A percentile compares a stretch with the other conserved stretches of the same genome.
Evolutionary conservation across 495 filamentous ascomycete species (phyloP).

Genomic region (Xylona heveae): DNA sequence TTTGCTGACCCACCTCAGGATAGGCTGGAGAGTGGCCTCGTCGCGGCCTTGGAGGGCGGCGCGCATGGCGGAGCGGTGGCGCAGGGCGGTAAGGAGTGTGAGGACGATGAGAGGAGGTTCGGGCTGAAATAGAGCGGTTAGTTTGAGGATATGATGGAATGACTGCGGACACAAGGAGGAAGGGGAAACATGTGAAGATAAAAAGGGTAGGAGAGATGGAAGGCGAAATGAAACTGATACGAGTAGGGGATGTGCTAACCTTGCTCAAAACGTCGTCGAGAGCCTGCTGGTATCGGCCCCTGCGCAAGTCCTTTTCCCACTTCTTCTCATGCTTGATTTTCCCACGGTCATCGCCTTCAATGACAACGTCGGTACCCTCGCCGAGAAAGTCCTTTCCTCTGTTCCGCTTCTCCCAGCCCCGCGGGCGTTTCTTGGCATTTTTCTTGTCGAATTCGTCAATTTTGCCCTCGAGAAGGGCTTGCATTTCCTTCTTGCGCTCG

Average conservation of each 20-base stretch:
- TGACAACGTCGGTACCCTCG: conserved; percentile 71
- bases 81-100: conserved; percentile 61
- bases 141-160: background rate
- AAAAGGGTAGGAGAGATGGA: too few relatives aligned
- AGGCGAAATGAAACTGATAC: too few relatives aligned
- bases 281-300: conserved; percentile 53
- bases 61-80: conserved; percentile 73
- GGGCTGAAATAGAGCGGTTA: conserved; percentile 14
- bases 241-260: conserved; percentile 8
- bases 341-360: conserved; percentile 43
- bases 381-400: conserved; percentile 67
- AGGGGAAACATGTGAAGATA: conserved; percentile 6
- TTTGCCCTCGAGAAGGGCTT: conserved; percentile 56
- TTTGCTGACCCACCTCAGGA: conserved; percentile 64
- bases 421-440: conserved; percentile 44
- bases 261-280: conserved; percentile 54
- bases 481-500: conserved; percentile 69
- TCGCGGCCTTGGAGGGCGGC: conserved; percentile 66
- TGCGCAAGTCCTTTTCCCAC: conserved; percentile 68
- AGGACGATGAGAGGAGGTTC: conserved; percentile 38
- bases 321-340: conserved; percentile 36
- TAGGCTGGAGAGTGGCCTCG: conserved; percentile 56
- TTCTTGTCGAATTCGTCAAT: conserved; percentile 46
- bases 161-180: background rate
- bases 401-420: conserved; percentile 42